Conservation (phyloP, 2,329 filamentous ascomycete species). For the Leptoxyphium fumago region DNA sequence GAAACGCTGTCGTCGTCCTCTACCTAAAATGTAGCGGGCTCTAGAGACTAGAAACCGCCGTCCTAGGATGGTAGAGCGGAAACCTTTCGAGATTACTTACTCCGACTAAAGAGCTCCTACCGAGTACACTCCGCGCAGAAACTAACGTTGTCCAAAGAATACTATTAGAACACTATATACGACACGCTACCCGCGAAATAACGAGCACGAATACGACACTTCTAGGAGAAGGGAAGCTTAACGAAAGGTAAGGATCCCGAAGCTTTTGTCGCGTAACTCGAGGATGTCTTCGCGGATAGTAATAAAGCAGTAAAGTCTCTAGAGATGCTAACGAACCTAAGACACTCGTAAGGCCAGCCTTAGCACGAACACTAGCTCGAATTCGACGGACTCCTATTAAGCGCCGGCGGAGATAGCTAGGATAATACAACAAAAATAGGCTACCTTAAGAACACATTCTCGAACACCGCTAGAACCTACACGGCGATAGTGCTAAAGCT, state of each 20-base stretch:
- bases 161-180: background rate
- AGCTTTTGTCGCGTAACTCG: conserved; percentile 5
- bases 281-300: conserved; percentile 5
- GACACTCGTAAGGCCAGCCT: conserved; percentile 1
- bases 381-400: conserved; percentile 5
- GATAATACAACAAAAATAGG: background rate
- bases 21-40: background rate
- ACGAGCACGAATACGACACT: background rate
- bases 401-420: conserved; percentile 1
- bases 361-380: conserved; percentile 7
- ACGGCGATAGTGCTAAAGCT: background rate
- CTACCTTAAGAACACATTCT: background rate
- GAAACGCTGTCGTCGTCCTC: background rate
- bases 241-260: conserved; percentile 3
- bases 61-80: background rate
- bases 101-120: background rate
- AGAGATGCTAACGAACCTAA: conserved; percentile 2
- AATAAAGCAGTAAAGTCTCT: conserved; percentile 4
- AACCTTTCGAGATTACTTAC: background rate
- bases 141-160: background rate
- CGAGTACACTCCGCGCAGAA: background rate
- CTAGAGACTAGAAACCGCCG: background rate
- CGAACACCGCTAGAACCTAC: background rate
- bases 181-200: background rate
- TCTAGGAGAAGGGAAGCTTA: background rate